Base-by-base conservation (phyloP, 768 basidiomycete species). In the Collybiopsis luxurians region DNA sequence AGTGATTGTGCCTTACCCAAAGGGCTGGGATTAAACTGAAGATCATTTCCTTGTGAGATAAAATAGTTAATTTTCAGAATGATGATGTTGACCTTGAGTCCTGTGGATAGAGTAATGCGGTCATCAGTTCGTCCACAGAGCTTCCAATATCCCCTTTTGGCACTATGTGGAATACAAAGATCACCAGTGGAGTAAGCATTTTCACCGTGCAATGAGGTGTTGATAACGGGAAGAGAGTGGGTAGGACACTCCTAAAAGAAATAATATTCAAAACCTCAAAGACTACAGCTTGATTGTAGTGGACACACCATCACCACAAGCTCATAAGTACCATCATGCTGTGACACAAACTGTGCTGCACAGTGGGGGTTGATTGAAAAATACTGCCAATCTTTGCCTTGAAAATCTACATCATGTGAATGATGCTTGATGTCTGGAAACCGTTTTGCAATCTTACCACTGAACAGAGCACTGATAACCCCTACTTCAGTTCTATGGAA, bases 151-250 rank as follows among this genome's bases (percentile, higher is more conserved):
- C 57, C 59, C 10, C 57, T 52, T 23, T 65, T 58, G 4, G 61
- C 64, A 15, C 69, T 68, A 58, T 72, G 71, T 19, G 54, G 64
- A n/a, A 63, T 15, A 21, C 69, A 38, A 17, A 71, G 61, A 59
- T 67, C 69, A 30, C 57, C 57, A 28, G 65, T 64, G 17, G 59
- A 60, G 53, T 64, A 64, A 3, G 60, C 66, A 19, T 61, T 59
- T 5, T 44, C 27, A 2, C 63, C 63, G 4, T 56, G 56, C 31
- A 59, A 26, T 24, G 45, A 39, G 12, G 51, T 38, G 17, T 38
- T 38, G 9, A 38, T 17, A 38, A 38, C 36, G 7, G 36, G 36
- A 7, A 38, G 36, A 38, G 17, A 38, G 17, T 38, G 36, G 17
- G 36, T 38, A 17, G 36, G 36, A 7, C 17, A 7, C 36, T 38